Evolutionary conservation across 208 protist species (phyloP).

Genomic region (Crithidia expoeki): DNA sequence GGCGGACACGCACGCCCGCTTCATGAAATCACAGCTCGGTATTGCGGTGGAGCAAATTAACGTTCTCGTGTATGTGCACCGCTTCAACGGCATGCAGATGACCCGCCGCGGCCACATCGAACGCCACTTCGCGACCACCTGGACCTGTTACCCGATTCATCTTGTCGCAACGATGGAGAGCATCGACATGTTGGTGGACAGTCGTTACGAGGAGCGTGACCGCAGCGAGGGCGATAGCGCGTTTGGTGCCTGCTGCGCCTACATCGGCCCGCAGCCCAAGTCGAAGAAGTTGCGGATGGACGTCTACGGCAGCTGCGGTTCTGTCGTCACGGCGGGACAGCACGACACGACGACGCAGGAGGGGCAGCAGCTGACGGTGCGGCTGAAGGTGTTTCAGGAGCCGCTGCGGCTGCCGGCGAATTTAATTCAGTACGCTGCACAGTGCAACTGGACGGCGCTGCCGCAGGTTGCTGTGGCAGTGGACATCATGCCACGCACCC

Average conservation of each 20-base stretch:
- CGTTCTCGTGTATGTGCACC: slow-evolving; percentile 85
- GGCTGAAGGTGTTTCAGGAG: slow-evolving; percentile 44
- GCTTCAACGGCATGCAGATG: slow-evolving; percentile 79
- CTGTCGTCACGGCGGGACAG: slow-evolving; percentile 44
- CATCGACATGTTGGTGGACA: slow-evolving; percentile 70
- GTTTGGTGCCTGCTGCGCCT: slow-evolving; percentile 64
- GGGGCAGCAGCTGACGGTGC: slow-evolving; percentile 44
- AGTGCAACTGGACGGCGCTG: slow-evolving; percentile 74
- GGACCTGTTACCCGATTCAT: slow-evolving; percentile 80
- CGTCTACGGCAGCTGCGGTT: slow-evolving; percentile 61
- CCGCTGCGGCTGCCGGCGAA: slow-evolving; percentile 54
- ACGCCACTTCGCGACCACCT: slow-evolving; percentile 71
- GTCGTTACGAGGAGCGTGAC: slow-evolving; percentile 76
- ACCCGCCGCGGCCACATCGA: slow-evolving; percentile 57
- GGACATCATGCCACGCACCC: slow-evolving; percentile 48
- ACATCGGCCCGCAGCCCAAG: slow-evolving; percentile 75
- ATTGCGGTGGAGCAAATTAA: slow-evolving; percentile 59
- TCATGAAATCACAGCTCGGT: slow-evolving; percentile 84
- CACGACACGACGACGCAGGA: slow-evolving; percentile 31
- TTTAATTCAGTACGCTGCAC: slow-evolving; percentile 53
- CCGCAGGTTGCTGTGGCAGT: slow-evolving; percentile 62
- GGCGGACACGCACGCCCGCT: slow-evolving; percentile 69
- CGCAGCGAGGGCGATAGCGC: slow-evolving; percentile 55
- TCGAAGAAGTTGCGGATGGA: slow-evolving; percentile 34
- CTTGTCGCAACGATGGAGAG: slow-evolving; percentile 62